A percentile compares a stretch with the other conserved stretches of the same genome.
Conservation (phyloP, 2,329 filamentous ascomycete species). For the Pseudopyricularia cyperi region DNA sequence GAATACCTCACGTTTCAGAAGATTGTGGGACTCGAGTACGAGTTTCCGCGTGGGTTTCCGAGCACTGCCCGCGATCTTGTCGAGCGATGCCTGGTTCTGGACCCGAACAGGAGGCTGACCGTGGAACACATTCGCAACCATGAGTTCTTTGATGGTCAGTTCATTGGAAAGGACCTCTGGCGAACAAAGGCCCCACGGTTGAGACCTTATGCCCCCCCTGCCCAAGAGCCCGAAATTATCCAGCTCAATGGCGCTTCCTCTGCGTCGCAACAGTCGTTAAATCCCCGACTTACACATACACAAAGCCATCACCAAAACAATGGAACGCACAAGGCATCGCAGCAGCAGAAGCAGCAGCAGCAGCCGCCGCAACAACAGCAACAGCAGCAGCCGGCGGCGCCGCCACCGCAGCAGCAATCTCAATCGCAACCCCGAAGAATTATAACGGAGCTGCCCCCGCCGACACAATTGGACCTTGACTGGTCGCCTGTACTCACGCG, state of each 20-base stretch:
- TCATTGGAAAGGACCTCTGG: slow-evolving; percentile 78
- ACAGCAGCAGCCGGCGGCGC: background rate
- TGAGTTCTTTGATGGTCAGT: slow-evolving; percentile 80
- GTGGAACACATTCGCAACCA: slow-evolving; percentile 97
- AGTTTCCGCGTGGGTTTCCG: slow-evolving; percentile 83
- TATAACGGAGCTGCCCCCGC: slow-evolving; percentile 92
- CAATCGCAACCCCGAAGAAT: slow-evolving; percentile 38
- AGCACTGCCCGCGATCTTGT: slow-evolving; percentile 76
- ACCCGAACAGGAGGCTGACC: slow-evolving; percentile 70
- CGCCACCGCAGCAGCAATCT: background rate
- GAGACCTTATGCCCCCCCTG: slow-evolving; percentile 67
- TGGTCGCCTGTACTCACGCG: slow-evolving; percentile 93
- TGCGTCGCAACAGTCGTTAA: slow-evolving; percentile 7
- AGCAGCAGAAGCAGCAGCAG: slow-evolving; percentile 13
- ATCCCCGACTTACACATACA: background rate
- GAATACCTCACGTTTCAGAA: slow-evolving; percentile 98
- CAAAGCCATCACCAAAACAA: background rate
- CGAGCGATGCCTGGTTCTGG: slow-evolving; percentile 78
- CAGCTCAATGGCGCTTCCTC: slow-evolving; percentile 50
- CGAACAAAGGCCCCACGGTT: slow-evolving; percentile 78
- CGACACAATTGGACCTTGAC: slow-evolving; percentile 91
- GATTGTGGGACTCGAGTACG: slow-evolving; percentile 87
- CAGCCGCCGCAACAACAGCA: background rate
- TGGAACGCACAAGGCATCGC: background rate
- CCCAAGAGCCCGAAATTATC: slow-evolving; percentile 61